Base-by-base conservation (phyloP, 2,329 filamentous ascomycete genomes). In the Myriangium duriaei region DNA sequence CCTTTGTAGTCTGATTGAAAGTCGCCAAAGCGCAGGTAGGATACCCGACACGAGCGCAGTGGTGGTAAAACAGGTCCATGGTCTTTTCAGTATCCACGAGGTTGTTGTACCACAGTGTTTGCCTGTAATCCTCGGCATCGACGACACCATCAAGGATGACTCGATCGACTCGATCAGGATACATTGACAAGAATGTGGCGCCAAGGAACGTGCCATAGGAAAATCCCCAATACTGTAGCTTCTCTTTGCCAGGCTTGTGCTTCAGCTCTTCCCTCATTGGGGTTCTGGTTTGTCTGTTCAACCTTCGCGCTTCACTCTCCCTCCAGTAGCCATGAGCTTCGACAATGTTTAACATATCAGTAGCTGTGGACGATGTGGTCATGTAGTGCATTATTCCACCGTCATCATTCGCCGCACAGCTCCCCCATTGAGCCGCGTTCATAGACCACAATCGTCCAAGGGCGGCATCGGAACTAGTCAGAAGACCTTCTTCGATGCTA, bases 271-370 rank as follows among this genome's bases (percentile, higher is more conserved):
- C n/a, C 7, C 21, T n/a, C 21, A 26, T 26, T 7, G 21, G 7
- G 7, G 7, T 7, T n/a, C n/a, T n/a, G n/a, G n/a, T n/a, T n/a
- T n/a, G n/a, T n/a, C n/a, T n/a, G n/a, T n/a, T n/a, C n/a, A n/a
- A n/a, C n/a, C n/a, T n/a, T 16, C 35, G 24, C 7, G 50, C 45
- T n/a, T 26, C 21, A 7, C n/a, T 26, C 18, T 39, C 15, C n/a
- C 32, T n/a, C 39, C 39, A 41, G 9, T 11, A 7, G 16, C 13
- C 35, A 14, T 16, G 19, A 6, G 35, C 35, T 16, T 70, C 66
- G 9, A 63, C 53, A 28, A 70, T 58, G 28, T 62, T 58, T 5
- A 70, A 49, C 63, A 71, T 68, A 42, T 71, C 67, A 26, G 60
- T 52, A 2, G 63, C 65, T 2, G 65, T 62, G 14, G 57, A 61